Evolutionary conservation across 1,139 yeast species (phyloP), one percentile per base, ranked within the genome.

Genomic region (Scheffersomyces illinoinensis): DNA sequence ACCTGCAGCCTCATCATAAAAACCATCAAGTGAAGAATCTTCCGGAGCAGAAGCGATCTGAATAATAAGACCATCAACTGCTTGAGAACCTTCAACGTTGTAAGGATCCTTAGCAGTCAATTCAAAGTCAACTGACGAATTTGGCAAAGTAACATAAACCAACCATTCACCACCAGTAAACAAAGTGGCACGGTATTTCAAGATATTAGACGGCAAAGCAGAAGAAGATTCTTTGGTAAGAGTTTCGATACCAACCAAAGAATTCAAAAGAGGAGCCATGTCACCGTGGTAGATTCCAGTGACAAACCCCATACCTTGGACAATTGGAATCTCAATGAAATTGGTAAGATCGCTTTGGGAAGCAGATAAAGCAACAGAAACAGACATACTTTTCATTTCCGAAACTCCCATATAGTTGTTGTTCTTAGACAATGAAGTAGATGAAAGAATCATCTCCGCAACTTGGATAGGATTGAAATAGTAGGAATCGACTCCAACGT

Each of bases 291-390:
- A 91, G 53, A 86, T 76, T 48, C 68, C 68, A 26, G 71, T 66
- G 21, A 61, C 67, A 39, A 66, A 66, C n/a, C 96, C 97, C 91
- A 89, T 88, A 61, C 96, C 96, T 70, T 87, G 90, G 24, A 83
- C 84, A 59, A 83, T 66, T 5, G 85, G 84, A 54, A 79, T 66
- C 59, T 76, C 76, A 61, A 81, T 67, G 57, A 76, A 75, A 60
- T 78, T 74, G 33, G 70, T 51, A 55, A 59, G 14, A 50, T 60
- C 65, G n/a, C 53, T 52, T 18, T 54, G 50, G 23, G 43, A 39
- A 23, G 58, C 56, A 33, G 84, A 71, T 57, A 90, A 69, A 3
- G 79, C 76, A 14, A 83, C 85, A 47, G 76, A 73, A 19, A 82
- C 88, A 4, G 93, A 87, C 76, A 88, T 80, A 43, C 83, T 79